Conservation (phyloP, 1,139 yeast genomes). For the Saccharomyces uvarum region DNA sequence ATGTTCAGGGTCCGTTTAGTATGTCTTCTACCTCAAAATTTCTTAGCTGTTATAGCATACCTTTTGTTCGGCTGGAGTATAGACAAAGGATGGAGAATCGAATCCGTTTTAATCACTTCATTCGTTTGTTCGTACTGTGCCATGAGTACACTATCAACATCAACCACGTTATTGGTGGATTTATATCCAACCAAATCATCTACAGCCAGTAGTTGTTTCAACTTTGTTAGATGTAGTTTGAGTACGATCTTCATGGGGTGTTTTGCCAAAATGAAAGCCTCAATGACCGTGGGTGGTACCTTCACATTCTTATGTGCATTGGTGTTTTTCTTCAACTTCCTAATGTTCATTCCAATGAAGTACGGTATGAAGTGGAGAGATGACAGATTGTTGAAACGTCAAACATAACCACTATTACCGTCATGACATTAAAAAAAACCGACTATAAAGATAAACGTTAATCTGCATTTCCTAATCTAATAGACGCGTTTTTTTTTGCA, state of each 20-base stretch:
- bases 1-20: slow-evolving; percentile 44
- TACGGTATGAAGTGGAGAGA: slow-evolving; percentile 30
- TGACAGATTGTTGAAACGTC: slow-evolving; percentile 19
- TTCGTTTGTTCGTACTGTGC: slow-evolving; percentile 48
- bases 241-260: slow-evolving; percentile 61
- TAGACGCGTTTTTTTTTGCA: not conserved
- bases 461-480: not conserved
- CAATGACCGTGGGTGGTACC: slow-evolving; percentile 56
- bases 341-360: slow-evolving; percentile 27
- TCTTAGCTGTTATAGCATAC: slow-evolving; percentile 35
- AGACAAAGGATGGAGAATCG: slow-evolving; percentile 41
- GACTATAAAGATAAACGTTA: slow-evolving; percentile 1
- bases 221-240: slow-evolving; percentile 51
- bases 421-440: slow-evolving; percentile 1
- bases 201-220: slow-evolving; percentile 53
- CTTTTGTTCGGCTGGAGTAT: slow-evolving; percentile 69
- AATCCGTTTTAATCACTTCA: slow-evolving; percentile 49
- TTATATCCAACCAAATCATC: slow-evolving; percentile 53
- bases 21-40: slow-evolving; percentile 35
- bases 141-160: slow-evolving; percentile 44
- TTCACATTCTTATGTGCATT: slow-evolving; percentile 46
- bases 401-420: slow-evolving; percentile 8
- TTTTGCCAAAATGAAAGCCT: slow-evolving; percentile 46
- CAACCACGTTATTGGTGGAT: slow-evolving; percentile 54
- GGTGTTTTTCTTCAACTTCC: slow-evolving; percentile 22